Evolutionary conservation across 768 basidiomycete genomes (phyloP), one percentile per base, ranked within the genome.

Genomic region (Naematelia aurantialba): DNA sequence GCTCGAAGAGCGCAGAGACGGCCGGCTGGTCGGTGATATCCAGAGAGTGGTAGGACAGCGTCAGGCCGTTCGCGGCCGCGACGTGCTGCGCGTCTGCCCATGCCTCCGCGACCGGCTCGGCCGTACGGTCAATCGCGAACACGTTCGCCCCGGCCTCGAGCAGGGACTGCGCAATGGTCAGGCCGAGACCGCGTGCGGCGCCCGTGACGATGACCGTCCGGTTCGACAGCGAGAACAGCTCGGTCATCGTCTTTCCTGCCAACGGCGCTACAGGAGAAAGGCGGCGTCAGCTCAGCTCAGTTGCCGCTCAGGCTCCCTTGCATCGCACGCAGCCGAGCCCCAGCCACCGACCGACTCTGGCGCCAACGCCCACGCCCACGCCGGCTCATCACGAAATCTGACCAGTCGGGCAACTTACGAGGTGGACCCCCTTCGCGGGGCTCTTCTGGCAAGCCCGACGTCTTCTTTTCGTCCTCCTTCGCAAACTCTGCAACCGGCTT

Each of bases 131-230:
- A 31, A 69, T 46, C 45, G 63, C 65, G 26, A 47, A n/a, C 17
- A 74, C 72, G 50, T 68, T 52, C 19, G 68, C 62, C 19, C 62
- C 68, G n/a, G 67, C 46, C 60, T 76, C 70, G 11, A 76, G 56
- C 1, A 67, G 52, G 14, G 71, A 58, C 22, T 65, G 63, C 19
- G 68, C 72, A n/a, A 72, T 55, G 24, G 64, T 64, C 10, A 76
- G 55, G 8, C 74, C 74, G 3, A 75, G 58, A 45, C 74, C 74
- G 19, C 74, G 64, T 1, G 60, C 74, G 0, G 63, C 74, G 8
- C 74, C 74, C 1, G 74, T 72, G 45, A 73, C 59, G 51, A 73
- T 52, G 25, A 68, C 56, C 2, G 61, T 68, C 13, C 67, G 68
- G 39, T 57, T 52, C 1, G 56, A 42, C 45, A 76, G 67, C 5